Evolutionary conservation across 176 grass and related monocot genomes (phyloP), one percentile per base, ranked within the genome.

Genomic region (Oryza meyeriana): DNA sequence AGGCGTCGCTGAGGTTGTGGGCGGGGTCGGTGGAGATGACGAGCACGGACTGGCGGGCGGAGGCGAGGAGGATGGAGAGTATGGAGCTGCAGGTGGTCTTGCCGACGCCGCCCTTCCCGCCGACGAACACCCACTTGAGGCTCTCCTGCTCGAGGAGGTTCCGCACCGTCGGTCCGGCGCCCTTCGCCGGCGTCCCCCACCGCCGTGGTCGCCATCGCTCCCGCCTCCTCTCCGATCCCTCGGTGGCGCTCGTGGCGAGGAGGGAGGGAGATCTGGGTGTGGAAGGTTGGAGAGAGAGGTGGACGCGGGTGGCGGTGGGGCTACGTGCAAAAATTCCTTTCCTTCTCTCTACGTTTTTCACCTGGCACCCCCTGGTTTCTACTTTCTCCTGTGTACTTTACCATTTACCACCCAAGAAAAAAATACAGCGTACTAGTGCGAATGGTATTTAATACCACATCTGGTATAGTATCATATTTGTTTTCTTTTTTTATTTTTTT

Each of bases 21-120:
- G 97, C 97, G 39, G 97, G 97, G 83, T 99, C 97, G 85, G 97
- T 99, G 87, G 97, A 99, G 85, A 99, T 99, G 72, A 99, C 66
- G 70, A 99, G 97, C 34, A 99, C 97, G 48, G 97, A 99, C 59
- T 85, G 89, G 77, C 97, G 97, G 17, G 87, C 93, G 82, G 81
- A 72, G 45, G 97, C 84, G 48, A 99, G 97, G 71, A 96, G 88
- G 72, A 99, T 89, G 64, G 97, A 91, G 47, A 99, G 57, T 69
- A 99, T 96, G 79, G 97, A 99, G 77, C 97, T 99, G 85, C 93
- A 96, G 18, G 97, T 99, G 59, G 97, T 99, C 91, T 99, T 99
- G 61, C 97, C 97, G 33, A 99, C 97, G 33, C 97, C 97, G 75
- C 97, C 97, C 83, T 99, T 99, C 70, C 97, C 97, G 36, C 97